Conservation (phyloP, 306 rosid genomes). For the Leucaena leucocephala region DNA sequence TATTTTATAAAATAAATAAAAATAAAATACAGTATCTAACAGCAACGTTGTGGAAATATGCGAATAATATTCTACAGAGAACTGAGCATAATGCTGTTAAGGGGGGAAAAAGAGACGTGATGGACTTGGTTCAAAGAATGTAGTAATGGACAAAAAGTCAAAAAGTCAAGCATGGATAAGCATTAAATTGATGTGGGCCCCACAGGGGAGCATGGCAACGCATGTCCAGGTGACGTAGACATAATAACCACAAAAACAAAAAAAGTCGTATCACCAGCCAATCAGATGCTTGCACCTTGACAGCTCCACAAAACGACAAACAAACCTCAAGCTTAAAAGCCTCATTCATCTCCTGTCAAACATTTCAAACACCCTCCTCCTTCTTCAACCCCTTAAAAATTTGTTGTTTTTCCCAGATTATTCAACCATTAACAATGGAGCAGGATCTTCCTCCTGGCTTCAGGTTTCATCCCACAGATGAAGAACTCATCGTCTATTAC, state of each 20-base stretch:
- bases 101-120: constrained; percentile 39
- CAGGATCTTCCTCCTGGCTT: constrained; percentile 84
- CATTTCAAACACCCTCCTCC: constrained; percentile 76
- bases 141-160: background rate
- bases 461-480: constrained; percentile 93
- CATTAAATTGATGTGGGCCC: background rate
- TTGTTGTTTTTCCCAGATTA: background rate
- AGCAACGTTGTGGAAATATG: background rate
- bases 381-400: constrained; percentile 26
- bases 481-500: constrained; percentile 71
- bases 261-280: constrained; percentile 54
- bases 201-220: constrained; percentile 30
- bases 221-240: constrained; percentile 16
- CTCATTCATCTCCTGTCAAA: constrained; percentile 55
- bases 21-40: no score
- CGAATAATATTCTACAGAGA: constrained; percentile 45
- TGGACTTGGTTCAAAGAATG: constrained; percentile 21
- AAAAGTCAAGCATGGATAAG: constrained; percentile 31
- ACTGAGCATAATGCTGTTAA: constrained; percentile 32
- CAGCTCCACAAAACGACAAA: constrained; percentile 59
- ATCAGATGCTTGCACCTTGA: constrained; percentile 41
- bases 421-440: constrained; percentile 17
- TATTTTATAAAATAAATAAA: background rate
- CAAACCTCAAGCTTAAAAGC: constrained; percentile 23
- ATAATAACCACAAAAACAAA: no score